Conservation (phyloP, 495 filamentous ascomycete species). For the Coniosporium apollinis region DNA sequence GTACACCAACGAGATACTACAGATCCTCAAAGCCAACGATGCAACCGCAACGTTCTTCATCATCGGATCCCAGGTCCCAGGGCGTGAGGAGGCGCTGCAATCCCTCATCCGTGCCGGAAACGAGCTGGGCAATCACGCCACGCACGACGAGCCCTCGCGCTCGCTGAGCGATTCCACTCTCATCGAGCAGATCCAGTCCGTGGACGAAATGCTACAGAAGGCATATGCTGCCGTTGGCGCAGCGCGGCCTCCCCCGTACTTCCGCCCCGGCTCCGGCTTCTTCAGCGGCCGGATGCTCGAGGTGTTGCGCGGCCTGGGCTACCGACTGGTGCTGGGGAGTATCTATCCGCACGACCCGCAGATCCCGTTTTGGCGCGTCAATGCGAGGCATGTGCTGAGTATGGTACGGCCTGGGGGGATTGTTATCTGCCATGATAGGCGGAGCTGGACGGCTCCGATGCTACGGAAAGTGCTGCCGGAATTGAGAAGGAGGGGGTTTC, state of each 20-base stretch:
- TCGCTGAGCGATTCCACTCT: conserved; percentile 18
- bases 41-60: conserved; percentile 27
- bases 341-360: conserved; percentile 82
- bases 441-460: conserved; percentile 66
- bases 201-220: conserved; percentile 31
- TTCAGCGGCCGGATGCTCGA: conserved; percentile 51
- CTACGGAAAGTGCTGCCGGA: conserved; percentile 51
- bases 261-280: conserved; percentile 67
- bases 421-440: conserved; percentile 68
- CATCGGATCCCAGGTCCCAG: conserved; percentile 53
- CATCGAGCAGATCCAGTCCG: conserved; percentile 24
- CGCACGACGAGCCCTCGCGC: conserved; percentile 61
- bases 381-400: conserved; percentile 64
- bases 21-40: conserved; percentile 32
- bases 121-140: conserved; percentile 72
- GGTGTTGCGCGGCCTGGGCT: conserved; percentile 37
- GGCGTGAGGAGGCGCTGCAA: conserved; percentile 38
- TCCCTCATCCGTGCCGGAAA: conserved; percentile 46
- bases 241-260: conserved; percentile 35
- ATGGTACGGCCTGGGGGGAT: conserved; percentile 61
- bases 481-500: conserved; percentile 48
- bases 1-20: conserved; percentile 54
- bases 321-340: conserved; percentile 54
- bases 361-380: conserved; percentile 46
- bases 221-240: conserved; percentile 32